These are phyloP conservation scores for Daldinia decipiens DNA, from an alignment of 495 filamentous ascomycete species.

Conservation along the genomic window DNA sequence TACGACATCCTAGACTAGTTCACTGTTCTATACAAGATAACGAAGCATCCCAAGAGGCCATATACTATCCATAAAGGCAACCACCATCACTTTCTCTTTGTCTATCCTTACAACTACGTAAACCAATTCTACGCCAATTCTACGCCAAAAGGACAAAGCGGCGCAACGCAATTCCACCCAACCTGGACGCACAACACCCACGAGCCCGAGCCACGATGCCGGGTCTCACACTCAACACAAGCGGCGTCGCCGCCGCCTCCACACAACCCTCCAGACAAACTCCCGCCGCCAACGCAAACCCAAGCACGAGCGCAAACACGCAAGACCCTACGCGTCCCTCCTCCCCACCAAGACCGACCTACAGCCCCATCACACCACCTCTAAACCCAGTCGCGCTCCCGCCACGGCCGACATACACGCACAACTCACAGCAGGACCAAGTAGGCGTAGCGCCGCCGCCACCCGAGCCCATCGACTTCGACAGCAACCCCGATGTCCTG, in stretches of 20 bases:
- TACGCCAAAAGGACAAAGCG: constrained; percentile 8
- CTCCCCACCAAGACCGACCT: constrained; percentile 52
- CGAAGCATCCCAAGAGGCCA: neutral
- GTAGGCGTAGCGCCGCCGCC: constrained; percentile 60
- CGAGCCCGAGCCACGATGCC: constrained; percentile 34
- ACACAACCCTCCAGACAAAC: constrained; percentile 14
- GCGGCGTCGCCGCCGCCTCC: constrained; percentile 20
- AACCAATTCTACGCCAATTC: neutral
- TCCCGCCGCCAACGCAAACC: constrained; percentile 11
- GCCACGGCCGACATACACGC: constrained; percentile 53
- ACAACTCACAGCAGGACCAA: constrained; percentile 53
- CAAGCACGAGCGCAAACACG: constrained; percentile 15
- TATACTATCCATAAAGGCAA: neutral
- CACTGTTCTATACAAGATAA: neutral
- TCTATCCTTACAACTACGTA: neutral
- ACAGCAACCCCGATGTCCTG: constrained; percentile 83
- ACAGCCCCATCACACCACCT: constrained; percentile 60
- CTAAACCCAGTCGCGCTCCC: constrained; percentile 43
- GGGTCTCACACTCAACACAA: constrained; percentile 44
- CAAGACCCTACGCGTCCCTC: constrained; percentile 36
- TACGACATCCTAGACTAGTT: neutral
- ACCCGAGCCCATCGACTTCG: constrained; percentile 75
- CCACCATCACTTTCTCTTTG: too few relatives aligned
- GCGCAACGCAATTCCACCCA: neutral
- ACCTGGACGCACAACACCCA: neutral